Evolutionary conservation across 495 filamentous ascomycete species (phyloP), one percentile per base, ranked within the genome.

Genomic region (Daldinia grandis): DNA sequence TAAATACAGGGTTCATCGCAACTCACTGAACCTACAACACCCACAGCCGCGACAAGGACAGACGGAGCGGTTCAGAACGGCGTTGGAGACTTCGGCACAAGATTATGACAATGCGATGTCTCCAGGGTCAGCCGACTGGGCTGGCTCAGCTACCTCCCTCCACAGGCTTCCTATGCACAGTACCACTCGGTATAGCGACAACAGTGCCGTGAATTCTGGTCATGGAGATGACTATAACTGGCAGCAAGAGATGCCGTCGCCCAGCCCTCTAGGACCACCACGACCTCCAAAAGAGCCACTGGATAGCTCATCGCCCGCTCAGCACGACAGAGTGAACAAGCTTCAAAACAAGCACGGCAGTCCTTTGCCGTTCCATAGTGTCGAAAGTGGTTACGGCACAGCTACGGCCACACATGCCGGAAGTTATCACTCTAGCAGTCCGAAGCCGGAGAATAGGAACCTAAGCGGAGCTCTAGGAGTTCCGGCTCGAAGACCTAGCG

Each of bases 1-100:
- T 31, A 96, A 97, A 76, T 97, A 97, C 76, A 89, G 92, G 74
- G 93, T 92, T 17, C 92, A 97, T 78, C 92, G 94, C 55, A 92
- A 95, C 76, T 96, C 92, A 50, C 80, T 97, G 30, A 93, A 94
- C 74, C 81, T 98, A 6, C 89, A 94, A 76, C 94, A 98, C 79
- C 94, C 94, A 15, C 94, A 98, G 76, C 94, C 94, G 28, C 88
- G 92, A 14, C 91, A 87, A 60, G 93, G 93, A 0, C 90, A 93
- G 28, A 93, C 93, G 9, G 89, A 90, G 64, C 90, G 91, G 28
- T 94, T 94, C 77, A 91, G 94, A 76, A 88, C 87, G 8, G 88
- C 90, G 5, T 85, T 97, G 4, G 94, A 98, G 77, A 88, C 85
- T 5, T 88, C 94, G 74, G 94, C 93, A 9, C 86, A 91, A 56